These are phyloP conservation scores for Brassica hybrid DNA, from an alignment of 441 rosid genomes.

Conservation along the genomic window DNA sequence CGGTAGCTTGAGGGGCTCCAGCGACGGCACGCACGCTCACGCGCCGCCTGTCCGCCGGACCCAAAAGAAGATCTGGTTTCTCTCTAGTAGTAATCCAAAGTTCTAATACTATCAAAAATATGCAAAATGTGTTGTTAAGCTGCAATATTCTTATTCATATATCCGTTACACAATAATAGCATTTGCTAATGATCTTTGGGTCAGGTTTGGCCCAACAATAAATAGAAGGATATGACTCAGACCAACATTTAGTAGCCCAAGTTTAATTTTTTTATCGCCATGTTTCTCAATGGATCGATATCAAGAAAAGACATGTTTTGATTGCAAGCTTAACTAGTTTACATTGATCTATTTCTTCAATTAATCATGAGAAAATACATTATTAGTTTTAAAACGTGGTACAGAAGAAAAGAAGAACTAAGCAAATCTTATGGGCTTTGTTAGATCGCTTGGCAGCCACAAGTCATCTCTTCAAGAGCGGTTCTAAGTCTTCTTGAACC, in stretches of 20 bases:
- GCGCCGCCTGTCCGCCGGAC: too few species aligned
- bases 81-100: too few species aligned
- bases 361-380: conserved; percentile 3
- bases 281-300: too few species aligned
- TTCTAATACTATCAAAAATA: too few species aligned
- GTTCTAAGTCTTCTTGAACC: conserved; percentile 24
- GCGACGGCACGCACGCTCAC: too few species aligned
- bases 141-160: too few species aligned
- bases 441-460: conserved; percentile 37
- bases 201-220: not conserved
- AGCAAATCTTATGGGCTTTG: not conserved
- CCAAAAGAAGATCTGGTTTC: too few species aligned
- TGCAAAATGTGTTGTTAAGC: too few species aligned
- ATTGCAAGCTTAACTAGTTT: not conserved
- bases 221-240: too few species aligned
- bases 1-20: too few species aligned
- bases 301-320: not conserved
- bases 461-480: conserved; percentile 26
- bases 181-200: not conserved
- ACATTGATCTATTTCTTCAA: conserved; percentile 4
- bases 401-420: not conserved
- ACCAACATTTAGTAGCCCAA: not conserved
- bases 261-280: not conserved
- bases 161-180: too few species aligned
- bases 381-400: not conserved